Evolutionary conservation across 352 stramenopile genomes (phyloP).

Genomic region (Phytophthora hybrid): DNA sequence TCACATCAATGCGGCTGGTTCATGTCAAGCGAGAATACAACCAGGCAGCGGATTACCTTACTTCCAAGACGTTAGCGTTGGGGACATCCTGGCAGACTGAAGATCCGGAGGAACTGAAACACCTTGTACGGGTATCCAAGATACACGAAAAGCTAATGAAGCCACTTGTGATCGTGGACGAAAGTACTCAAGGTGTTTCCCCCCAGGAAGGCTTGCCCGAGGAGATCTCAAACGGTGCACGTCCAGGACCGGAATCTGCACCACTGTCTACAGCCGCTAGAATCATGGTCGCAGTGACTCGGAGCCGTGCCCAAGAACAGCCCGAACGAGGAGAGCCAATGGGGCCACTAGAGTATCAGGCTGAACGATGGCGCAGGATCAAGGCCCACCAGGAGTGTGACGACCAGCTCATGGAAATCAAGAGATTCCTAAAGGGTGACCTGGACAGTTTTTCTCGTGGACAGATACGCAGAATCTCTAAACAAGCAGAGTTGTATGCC

Average conservation of each 20-base stretch:
- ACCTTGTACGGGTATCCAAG: no score
- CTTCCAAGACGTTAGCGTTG: background rate
- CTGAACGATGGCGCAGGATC: slow-evolving; percentile 9
- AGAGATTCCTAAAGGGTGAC: no score
- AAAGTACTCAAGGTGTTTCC: background rate
- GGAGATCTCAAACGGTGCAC: background rate
- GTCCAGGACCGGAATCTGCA: background rate
- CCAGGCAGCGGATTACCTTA: slow-evolving; percentile 3
- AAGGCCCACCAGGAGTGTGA: background rate
- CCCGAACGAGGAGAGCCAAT: background rate
- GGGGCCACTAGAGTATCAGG: background rate
- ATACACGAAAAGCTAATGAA: slow-evolving; percentile 13
- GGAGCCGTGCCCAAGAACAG: background rate
- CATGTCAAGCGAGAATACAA: slow-evolving; percentile 17
- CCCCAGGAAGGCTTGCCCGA: background rate
- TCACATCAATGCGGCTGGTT: background rate
- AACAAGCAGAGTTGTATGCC: no score
- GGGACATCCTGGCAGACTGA: background rate
- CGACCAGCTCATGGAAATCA: background rate
- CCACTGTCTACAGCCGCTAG: background rate
- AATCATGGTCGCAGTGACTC: background rate
- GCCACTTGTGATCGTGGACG: background rate
- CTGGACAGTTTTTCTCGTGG: no score
- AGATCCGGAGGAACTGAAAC: background rate
- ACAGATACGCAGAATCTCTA: no score